phyloP scores from a whole-genome alignment of 169 alveolate genomes.

The Plasmodium coatneyi region DNA sequence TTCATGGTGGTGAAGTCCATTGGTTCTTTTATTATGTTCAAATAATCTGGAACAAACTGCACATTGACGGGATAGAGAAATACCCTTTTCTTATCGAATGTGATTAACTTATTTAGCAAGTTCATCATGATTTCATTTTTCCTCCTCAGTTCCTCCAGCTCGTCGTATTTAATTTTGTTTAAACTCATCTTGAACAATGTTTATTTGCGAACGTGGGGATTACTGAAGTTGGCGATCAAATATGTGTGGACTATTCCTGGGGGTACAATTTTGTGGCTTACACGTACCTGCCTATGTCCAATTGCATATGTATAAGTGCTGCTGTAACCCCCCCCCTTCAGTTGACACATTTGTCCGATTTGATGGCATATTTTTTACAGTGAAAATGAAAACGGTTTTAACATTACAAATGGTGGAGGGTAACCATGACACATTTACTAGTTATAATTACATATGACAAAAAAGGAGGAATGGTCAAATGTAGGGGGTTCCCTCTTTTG shows the following conservation, averaged over 20 bases:
- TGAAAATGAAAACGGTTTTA: neutral
- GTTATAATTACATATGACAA: neutral
- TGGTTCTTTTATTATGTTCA: conserved; percentile 92
- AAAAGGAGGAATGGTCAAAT: neutral
- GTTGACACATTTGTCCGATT: neutral
- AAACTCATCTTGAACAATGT: conserved; percentile 32
- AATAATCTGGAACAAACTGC: conserved; percentile 93
- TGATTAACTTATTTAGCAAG: conserved; percentile 79
- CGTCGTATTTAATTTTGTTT: conserved; percentile 58
- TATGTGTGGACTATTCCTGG: neutral
- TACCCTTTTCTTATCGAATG: conserved; percentile 82
- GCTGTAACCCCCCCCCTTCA: neutral
- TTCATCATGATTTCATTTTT: conserved; percentile 75
- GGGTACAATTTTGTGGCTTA: neutral
- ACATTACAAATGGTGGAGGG: neutral
- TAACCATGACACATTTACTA: neutral
- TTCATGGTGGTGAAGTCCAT: conserved; percentile 93
- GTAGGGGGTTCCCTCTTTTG: neutral
- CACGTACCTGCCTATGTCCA: neutral
- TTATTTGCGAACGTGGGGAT: neutral
- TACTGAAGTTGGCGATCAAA: neutral
- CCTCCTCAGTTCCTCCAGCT: conserved; percentile 53
- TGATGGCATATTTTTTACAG: neutral
- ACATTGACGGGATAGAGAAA: conserved; percentile 93
- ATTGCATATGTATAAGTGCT: neutral